Evolutionary conservation across 805 yeast genomes (phyloP).

Genomic region (Lipomyces sp.): DNA sequence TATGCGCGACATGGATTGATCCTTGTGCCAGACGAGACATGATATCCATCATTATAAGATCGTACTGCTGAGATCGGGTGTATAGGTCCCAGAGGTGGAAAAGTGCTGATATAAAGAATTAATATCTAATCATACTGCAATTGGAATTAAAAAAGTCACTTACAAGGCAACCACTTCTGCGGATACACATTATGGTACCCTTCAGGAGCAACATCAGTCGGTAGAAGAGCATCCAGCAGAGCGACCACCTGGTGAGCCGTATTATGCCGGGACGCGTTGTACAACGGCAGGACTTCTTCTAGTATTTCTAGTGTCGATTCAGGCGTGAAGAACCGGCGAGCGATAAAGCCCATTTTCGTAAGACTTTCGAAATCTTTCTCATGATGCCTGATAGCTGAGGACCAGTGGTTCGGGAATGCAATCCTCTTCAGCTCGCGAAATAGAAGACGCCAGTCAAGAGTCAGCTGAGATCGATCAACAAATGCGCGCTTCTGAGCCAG

Average conservation of each 20-base stretch:
- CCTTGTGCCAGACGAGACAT: slow-evolving; percentile 61
- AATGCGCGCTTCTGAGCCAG: slow-evolving; percentile 58
- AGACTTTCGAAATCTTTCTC: slow-evolving; percentile 21
- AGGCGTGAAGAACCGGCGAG: slow-evolving; percentile 40
- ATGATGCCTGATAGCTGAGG: background rate
- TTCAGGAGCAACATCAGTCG: slow-evolving; percentile 17
- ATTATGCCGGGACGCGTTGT: slow-evolving; percentile 12
- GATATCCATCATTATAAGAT: slow-evolving; percentile 66
- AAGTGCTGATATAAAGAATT: slow-evolving; percentile 48
- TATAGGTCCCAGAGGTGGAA: slow-evolving; percentile 74
- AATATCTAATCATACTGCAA: slow-evolving; percentile 23
- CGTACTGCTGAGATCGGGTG: slow-evolving; percentile 56
- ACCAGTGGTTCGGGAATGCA: slow-evolving; percentile 28
- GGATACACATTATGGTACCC: slow-evolving; percentile 15
- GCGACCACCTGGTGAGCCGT: slow-evolving; percentile 18
- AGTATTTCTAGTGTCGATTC: slow-evolving; percentile 34
- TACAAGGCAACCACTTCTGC: slow-evolving; percentile 34
- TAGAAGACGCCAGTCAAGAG: slow-evolving; percentile 58
- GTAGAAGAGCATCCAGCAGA: slow-evolving; percentile 18
- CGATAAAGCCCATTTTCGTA: slow-evolving; percentile 33
- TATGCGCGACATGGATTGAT: slow-evolving; percentile 43
- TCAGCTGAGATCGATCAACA: slow-evolving; percentile 50
- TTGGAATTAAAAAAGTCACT: background rate
- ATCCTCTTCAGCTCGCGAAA: slow-evolving; percentile 46
- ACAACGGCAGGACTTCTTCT: slow-evolving; percentile 42